These are phyloP conservation scores for Alternaria atra DNA, from an alignment of 2,329 filamentous ascomycete species.

Conservation along the genomic window DNA sequence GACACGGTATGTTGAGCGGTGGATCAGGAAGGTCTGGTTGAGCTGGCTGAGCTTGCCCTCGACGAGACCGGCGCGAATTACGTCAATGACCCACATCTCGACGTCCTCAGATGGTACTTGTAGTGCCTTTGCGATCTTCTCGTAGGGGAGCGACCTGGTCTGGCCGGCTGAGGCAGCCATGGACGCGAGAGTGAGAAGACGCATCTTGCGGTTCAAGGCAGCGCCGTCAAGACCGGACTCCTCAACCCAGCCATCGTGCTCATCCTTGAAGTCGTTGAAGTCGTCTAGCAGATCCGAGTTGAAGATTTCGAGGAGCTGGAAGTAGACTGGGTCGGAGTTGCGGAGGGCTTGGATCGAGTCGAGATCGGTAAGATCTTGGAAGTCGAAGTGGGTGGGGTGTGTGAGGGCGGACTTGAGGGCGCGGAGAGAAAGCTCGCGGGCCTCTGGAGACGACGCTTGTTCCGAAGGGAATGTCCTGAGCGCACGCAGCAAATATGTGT, in stretches of 20 bases:
- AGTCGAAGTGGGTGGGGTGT: slow-evolving; percentile 73
- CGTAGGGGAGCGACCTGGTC: slow-evolving; percentile 88
- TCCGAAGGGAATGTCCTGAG: slow-evolving; percentile 76
- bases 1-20: slow-evolving; percentile 94
- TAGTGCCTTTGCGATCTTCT: slow-evolving; percentile 82
- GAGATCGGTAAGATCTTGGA: slow-evolving; percentile 74
- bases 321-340: slow-evolving; percentile 83
- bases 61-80: slow-evolving; percentile 92
- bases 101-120: slow-evolving; percentile 85
- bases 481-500: slow-evolving; percentile 77
- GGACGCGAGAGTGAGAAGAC: slow-evolving; percentile 89
- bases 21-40: slow-evolving; percentile 91
- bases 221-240: slow-evolving; percentile 75
- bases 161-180: slow-evolving; percentile 80
- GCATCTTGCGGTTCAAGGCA: slow-evolving; percentile 91
- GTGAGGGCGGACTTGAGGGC: slow-evolving; percentile 73
- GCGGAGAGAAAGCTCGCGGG: slow-evolving; percentile 68
- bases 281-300: slow-evolving; percentile 93
- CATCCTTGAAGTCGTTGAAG: slow-evolving; percentile 93
- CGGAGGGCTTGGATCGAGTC: slow-evolving; percentile 86
- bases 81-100: slow-evolving; percentile 98
- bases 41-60: slow-evolving; percentile 96
- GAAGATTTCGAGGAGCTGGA: slow-evolving; percentile 94
- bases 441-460: slow-evolving; percentile 63
- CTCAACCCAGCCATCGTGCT: slow-evolving; percentile 86